Base-by-base conservation (phyloP, 441 rosid genomes). In the Euphorbia celastroides region DNA sequence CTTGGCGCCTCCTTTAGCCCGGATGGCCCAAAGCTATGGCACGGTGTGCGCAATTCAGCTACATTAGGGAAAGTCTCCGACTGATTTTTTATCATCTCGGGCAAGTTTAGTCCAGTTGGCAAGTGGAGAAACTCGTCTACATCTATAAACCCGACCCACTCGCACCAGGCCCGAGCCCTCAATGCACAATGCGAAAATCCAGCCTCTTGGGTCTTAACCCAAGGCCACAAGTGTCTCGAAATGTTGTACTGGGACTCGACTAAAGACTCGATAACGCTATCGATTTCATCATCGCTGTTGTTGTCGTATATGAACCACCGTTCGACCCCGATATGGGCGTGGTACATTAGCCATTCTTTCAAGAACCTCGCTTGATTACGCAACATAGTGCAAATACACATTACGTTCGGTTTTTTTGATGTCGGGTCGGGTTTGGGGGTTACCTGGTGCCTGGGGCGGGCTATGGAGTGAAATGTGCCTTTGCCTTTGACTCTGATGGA, bases 131-230 rank as follows among this genome's bases (percentile, higher is more conserved):
- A 92, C 72, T 89, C 95, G 6, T 92, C 95, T 0, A 92, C 90
- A 16, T 92, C 96, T 8, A 88, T 84, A 44, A 92, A 89, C 66
- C 93, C 95, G 11, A 92, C 78, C 98, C 98, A 88, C 42, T 88
- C 82, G 55, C 96, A 92, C 0, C 62, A 60, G 12, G 58, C 75
- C 1, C 90, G 77, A 0, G 92, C 93, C 54, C 89, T 78, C 2
- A 92, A 56, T 0, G 95, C 92, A 5, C 98, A 92, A 31, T 89
- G 89, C 0, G 96, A 88, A 23, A 92, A 86, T 31, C 98, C 96
- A 0, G 87, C 93, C 63, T 92, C 96, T 36, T 89, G 98, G 28
- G 95, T 80, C 81, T 89, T 92, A 34, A 86, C 74, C 98, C 98
- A 92, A 6, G 98, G 98, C 98, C 98, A 88, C 0, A 79, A 22